Evolutionary conservation across 208 protist genomes (phyloP).

Genomic region (Trypanosoma cruzi): DNA sequence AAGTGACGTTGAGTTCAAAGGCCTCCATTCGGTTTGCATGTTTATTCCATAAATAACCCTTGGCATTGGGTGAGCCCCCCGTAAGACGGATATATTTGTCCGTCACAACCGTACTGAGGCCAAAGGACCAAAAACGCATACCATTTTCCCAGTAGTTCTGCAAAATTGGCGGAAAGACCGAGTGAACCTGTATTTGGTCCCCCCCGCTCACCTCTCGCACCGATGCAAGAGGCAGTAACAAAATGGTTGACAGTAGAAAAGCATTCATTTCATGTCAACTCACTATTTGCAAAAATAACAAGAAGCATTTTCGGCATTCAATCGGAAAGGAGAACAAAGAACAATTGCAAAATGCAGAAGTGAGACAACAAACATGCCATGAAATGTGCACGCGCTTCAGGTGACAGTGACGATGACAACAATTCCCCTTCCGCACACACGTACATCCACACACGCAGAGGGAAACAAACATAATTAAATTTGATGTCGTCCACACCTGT

Average conservation of each 20-base stretch:
- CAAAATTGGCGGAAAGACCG: slow-evolving; percentile 46
- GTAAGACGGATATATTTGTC: slow-evolving; percentile 53
- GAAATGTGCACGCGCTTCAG: too few relatives aligned
- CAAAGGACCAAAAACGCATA: slow-evolving; percentile 51
- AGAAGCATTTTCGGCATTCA: background rate
- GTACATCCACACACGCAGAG: too few relatives aligned
- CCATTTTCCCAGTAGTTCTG: slow-evolving; percentile 54
- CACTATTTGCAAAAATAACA: background rate
- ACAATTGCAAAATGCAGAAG: background rate
- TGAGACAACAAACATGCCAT: background rate
- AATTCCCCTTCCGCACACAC: background rate
- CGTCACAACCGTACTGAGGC: slow-evolving; percentile 42
- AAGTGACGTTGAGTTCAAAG: slow-evolving; percentile 45
- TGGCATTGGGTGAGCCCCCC: slow-evolving; percentile 10
- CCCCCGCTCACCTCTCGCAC: background rate
- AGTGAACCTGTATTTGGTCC: slow-evolving; percentile 38
- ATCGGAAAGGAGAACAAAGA: slow-evolving; percentile 1
- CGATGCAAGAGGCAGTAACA: background rate
- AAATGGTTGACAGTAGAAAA: background rate
- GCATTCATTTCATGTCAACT: background rate
- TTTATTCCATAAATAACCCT: slow-evolving; percentile 52
- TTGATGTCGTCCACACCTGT: too few relatives aligned
- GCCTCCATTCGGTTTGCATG: slow-evolving; percentile 38
- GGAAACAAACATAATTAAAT: too few relatives aligned
- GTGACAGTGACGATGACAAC: background rate